These are phyloP conservation scores for Furcasterigmium sp. DNA, from an alignment of 2,329 filamentous ascomycete genomes.

Conservation along the genomic window DNA sequence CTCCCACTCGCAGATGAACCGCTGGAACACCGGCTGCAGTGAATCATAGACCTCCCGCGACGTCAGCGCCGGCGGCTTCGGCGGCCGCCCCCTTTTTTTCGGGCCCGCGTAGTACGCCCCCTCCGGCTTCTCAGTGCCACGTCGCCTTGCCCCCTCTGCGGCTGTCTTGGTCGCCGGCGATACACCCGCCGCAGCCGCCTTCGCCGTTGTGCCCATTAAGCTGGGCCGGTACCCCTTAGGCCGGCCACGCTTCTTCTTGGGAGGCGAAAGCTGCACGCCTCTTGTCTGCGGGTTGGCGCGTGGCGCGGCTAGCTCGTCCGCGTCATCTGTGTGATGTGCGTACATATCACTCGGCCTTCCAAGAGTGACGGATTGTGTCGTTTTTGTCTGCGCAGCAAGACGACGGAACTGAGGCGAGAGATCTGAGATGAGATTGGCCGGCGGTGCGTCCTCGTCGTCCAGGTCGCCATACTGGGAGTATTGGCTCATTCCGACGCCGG, in stretches of 20 bases:
- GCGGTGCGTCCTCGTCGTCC: not conserved
- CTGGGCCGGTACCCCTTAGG: slow-evolving; percentile 41
- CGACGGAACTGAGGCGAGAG: slow-evolving; percentile 12
- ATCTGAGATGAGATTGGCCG: slow-evolving; percentile 13
- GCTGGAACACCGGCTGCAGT: slow-evolving; percentile 37
- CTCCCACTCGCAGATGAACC: slow-evolving; percentile 56
- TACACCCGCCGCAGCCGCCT: slow-evolving; percentile 9
- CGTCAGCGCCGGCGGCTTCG: slow-evolving; percentile 29
- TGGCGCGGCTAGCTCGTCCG: not conserved
- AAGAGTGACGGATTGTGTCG: slow-evolving; percentile 7
- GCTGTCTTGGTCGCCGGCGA: slow-evolving; percentile 9
- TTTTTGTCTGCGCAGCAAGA: slow-evolving; percentile 8
- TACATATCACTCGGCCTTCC: slow-evolving; percentile 3
- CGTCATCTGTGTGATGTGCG: not conserved
- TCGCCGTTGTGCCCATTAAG: slow-evolving; percentile 16
- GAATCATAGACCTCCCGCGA: slow-evolving; percentile 34
- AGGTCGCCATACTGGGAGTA: not conserved
- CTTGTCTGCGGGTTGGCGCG: not conserved
- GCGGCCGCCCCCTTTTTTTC: slow-evolving; percentile 36
- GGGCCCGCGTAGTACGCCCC: slow-evolving; percentile 8
- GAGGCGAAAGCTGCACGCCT: not conserved
- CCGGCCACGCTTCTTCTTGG: slow-evolving; percentile 32
- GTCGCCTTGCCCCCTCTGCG: slow-evolving; percentile 10
- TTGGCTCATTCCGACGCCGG: not conserved
- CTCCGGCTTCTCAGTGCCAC: slow-evolving; percentile 17